phyloP scores from a whole-genome alignment of 179 eudicot genomes.

The Amaranthus tricolor region DNA sequence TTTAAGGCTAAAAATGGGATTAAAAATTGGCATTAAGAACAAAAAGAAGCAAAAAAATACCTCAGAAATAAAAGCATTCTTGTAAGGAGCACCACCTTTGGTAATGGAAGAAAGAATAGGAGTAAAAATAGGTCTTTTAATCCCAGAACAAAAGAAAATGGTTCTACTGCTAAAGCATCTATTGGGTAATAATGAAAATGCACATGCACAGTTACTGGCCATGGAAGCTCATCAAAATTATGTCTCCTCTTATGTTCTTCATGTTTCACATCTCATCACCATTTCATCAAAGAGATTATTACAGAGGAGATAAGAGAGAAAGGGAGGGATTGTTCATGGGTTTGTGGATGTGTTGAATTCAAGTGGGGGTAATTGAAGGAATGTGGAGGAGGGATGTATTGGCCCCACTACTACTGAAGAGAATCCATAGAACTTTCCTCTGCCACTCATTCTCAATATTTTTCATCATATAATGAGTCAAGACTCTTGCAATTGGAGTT shows the following conservation, averaged over 20 bases:
- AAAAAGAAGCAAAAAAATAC: conserved; percentile 4
- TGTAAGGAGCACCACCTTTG: conserved; percentile 30
- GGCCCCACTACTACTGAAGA: neutral
- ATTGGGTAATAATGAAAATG: conserved; percentile 24
- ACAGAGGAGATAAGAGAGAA: neutral
- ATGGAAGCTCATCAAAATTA: conserved; percentile 25
- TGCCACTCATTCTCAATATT: neutral
- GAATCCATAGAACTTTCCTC: neutral
- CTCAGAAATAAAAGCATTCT: conserved; percentile 41
- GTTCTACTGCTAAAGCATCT: neutral
- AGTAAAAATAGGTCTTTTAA: conserved; percentile 15
- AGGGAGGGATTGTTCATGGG: conserved; percentile 6
- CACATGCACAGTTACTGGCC: conserved; percentile 25
- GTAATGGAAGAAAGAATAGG: conserved; percentile 31
- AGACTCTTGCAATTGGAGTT: too few relatives aligned
- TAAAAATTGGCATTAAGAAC: neutral
- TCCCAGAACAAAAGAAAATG: conserved; percentile 19
- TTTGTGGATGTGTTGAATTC: conserved; percentile 8
- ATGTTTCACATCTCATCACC: conserved; percentile 25
- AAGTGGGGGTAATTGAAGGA: neutral
- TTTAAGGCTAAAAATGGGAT: neutral
- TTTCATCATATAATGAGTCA: too few relatives aligned
- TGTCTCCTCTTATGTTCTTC: conserved; percentile 23
- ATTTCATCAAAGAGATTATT: conserved; percentile 13
- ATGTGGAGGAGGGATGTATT: conserved; percentile 5